A percentile compares a stretch with the other conserved stretches of the same genome.
These are phyloP conservation scores for Nothophaeocryptopus gaeumannii DNA, from an alignment of 2,329 filamentous ascomycete genomes.

Conservation along the genomic window DNA sequence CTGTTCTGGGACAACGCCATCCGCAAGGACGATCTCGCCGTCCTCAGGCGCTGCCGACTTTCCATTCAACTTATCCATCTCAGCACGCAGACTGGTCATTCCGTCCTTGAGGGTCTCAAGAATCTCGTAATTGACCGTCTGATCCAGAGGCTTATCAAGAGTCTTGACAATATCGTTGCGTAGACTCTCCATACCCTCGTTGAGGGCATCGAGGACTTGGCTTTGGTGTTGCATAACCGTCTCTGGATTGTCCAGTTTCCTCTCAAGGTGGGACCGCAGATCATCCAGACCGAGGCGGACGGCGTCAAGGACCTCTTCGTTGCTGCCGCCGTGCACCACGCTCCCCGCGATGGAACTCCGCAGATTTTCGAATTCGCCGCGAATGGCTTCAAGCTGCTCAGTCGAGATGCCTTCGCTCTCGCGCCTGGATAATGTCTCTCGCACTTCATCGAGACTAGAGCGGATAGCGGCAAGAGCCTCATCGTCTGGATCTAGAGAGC, in stretches of 20 bases:
- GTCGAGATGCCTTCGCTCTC: conserved; percentile 38
- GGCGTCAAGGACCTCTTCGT: conserved; percentile 50
- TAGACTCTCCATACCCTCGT: conserved; percentile 70
- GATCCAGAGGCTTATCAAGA: conserved; percentile 73
- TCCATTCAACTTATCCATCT: conserved; percentile 67
- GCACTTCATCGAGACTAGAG: conserved; percentile 38
- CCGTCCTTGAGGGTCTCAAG: conserved; percentile 83
- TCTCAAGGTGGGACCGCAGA: conserved; percentile 48
- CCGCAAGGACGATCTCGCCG: conserved; percentile 57
- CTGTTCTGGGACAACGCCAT: conserved; percentile 46
- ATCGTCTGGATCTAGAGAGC: conserved; percentile 7
- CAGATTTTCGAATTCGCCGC: conserved; percentile 50
- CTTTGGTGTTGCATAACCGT: conserved; percentile 50
- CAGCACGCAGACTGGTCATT: conserved; percentile 68
- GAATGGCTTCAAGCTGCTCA: conserved; percentile 54
- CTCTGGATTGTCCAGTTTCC: conserved; percentile 55
- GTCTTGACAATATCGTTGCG: conserved; percentile 72
- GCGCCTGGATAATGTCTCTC: conserved; percentile 33
- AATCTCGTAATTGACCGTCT: conserved; percentile 85
- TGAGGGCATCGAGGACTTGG: conserved; percentile 60
- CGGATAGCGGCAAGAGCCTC: conserved; percentile 29
- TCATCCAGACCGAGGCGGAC: conserved; percentile 51
- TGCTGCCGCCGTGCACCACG: conserved; percentile 41
- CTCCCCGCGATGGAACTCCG: conserved; percentile 42
- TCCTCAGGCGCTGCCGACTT: conserved; percentile 46